Conservation (phyloP, 139 green algal genomes). For the Chlamydomonas sp. region DNA sequence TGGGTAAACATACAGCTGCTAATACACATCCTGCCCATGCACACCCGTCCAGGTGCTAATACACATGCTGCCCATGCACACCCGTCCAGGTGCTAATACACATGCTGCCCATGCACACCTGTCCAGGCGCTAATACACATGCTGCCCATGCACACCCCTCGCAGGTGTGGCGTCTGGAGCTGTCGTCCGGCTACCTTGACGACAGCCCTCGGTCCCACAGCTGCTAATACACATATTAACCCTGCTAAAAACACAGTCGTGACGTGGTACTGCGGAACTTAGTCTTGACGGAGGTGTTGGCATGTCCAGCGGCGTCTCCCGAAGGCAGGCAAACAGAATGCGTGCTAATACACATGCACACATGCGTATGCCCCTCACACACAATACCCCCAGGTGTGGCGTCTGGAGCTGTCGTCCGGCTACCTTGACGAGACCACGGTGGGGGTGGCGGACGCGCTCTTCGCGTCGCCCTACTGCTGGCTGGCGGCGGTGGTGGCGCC, state of each 20-base stretch:
- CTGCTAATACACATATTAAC: too few relatives aligned
- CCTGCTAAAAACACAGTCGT: too few relatives aligned
- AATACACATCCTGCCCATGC: background rate
- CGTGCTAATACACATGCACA: too few relatives aligned
- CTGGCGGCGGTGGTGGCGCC: slow-evolving; percentile 1
- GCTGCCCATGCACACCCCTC: too few relatives aligned
- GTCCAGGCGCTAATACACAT: too few relatives aligned
- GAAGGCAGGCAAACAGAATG: too few relatives aligned
- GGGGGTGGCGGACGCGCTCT: slow-evolving; percentile 1
- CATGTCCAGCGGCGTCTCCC: too few relatives aligned
- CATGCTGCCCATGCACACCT: background rate
- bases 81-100: background rate
- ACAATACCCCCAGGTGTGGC: slow-evolving; percentile 13
- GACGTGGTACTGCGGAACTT: too few relatives aligned
- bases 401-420: slow-evolving; percentile 15
- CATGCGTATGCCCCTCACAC: too few relatives aligned
- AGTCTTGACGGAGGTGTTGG: too few relatives aligned
- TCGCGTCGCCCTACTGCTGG: slow-evolving; percentile 43
- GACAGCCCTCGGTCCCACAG: too few relatives aligned
- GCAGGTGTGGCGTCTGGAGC: slow-evolving; percentile 35
- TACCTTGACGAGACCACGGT: slow-evolving; percentile 31
- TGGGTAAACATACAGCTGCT: slow-evolving; percentile 5
- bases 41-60: background rate
- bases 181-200: background rate
- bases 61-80: too few relatives aligned